Evolutionary conservation across 495 filamentous ascomycete species (phyloP).

Genomic region (Xylaria venustula): DNA sequence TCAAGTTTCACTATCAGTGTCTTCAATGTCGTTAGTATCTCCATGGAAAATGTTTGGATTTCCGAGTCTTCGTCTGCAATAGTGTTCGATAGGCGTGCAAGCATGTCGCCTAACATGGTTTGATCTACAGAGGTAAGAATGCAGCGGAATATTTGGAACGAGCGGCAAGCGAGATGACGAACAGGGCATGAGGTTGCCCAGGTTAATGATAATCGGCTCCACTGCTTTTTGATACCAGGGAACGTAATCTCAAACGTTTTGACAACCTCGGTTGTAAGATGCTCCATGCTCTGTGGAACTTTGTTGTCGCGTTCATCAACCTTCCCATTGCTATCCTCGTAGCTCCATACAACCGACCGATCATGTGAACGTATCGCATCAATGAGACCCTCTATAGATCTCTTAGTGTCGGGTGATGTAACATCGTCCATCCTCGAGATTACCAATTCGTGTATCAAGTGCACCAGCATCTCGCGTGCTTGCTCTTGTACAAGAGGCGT

Average conservation of each 20-base stretch:
- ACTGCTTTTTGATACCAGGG: constrained; percentile 84
- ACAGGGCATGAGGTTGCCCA: constrained; percentile 98
- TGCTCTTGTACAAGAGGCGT: constrained; percentile 94
- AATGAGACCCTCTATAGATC: constrained; percentile 80
- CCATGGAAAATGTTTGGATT: constrained; percentile 95
- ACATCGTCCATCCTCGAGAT: constrained; percentile 85
- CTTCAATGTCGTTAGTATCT: constrained; percentile 90
- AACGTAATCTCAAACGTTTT: constrained; percentile 81
- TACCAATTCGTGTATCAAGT: constrained; percentile 94
- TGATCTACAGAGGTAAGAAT: constrained; percentile 87
- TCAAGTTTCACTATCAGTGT: constrained; percentile 82
- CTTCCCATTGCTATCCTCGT: constrained; percentile 86
- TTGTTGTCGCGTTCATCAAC: constrained; percentile 68
- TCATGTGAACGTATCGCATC: constrained; percentile 89
- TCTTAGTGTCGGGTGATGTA: constrained; percentile 61
- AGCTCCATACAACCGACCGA: constrained; percentile 81
- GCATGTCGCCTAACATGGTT: constrained; percentile 92
- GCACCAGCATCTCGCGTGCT: constrained; percentile 94
- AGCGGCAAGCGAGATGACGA: constrained; percentile 91
- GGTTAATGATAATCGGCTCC: constrained; percentile 82
- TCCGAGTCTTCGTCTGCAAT: constrained; percentile 90
- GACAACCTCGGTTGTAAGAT: constrained; percentile 75
- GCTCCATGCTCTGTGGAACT: constrained; percentile 84
- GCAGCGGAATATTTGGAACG: constrained; percentile 95
- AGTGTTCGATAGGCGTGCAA: constrained; percentile 89